phyloP scores from a whole-genome alignment of 179 eudicot species.

The Heliamphora pulchella region DNA sequence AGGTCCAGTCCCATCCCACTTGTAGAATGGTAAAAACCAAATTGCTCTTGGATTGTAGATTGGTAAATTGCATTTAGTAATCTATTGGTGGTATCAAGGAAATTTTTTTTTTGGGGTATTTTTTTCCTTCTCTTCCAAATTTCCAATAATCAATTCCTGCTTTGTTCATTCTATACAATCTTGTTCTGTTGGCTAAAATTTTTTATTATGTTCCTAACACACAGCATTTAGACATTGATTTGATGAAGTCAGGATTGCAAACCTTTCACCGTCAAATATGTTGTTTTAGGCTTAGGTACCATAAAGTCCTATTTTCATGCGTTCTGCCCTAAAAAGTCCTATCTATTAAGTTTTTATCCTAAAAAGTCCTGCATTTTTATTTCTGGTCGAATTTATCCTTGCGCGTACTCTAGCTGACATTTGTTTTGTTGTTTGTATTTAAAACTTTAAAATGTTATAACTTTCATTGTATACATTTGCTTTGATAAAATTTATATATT shows the following conservation, averaged over 20 bases:
- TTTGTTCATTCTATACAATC: background rate
- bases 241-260: background rate
- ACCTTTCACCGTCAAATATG: background rate
- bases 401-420: too few relatives aligned
- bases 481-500: too few relatives aligned
- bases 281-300: background rate
- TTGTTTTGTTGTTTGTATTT: too few relatives aligned
- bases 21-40: background rate
- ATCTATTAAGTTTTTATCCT: too few relatives aligned
- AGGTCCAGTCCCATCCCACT: background rate
- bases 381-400: too few relatives aligned
- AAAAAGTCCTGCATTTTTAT: too few relatives aligned
- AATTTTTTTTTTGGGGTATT: background rate
- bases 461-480: too few relatives aligned
- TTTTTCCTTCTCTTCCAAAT: background rate
- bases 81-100: background rate
- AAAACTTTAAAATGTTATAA: too few relatives aligned
- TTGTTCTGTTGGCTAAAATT: background rate
- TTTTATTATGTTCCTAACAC: background rate
- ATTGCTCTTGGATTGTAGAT: slow-evolving; percentile 3
- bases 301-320: too few relatives aligned
- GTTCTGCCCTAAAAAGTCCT: too few relatives aligned
- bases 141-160: background rate
- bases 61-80: background rate
- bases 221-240: background rate